Percentiles rank a stretch among this genome's conserved stretches.
These are phyloP conservation scores for Peronospora farinosa DNA, from an alignment of 352 stramenopile genomes.

Conservation along the genomic window DNA sequence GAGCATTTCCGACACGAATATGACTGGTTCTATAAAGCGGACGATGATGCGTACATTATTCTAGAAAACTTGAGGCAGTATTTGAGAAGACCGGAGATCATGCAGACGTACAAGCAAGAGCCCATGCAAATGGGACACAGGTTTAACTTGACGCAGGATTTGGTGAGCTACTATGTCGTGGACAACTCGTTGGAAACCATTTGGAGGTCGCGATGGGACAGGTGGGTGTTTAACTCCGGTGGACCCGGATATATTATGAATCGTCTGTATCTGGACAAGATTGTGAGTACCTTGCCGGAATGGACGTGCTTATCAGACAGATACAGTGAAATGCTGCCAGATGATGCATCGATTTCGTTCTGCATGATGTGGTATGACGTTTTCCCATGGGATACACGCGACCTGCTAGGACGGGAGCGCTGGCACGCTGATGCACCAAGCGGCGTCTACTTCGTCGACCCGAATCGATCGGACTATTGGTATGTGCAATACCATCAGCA, in stretches of 20 bases:
- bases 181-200: slow-evolving; percentile 49
- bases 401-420: slow-evolving; percentile 58
- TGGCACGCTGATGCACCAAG: slow-evolving; percentile 70
- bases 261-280: slow-evolving; percentile 61
- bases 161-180: slow-evolving; percentile 77
- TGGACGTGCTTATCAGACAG: slow-evolving; percentile 57
- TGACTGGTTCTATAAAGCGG: slow-evolving; percentile 85
- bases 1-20: slow-evolving; percentile 57
- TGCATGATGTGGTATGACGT: slow-evolving; percentile 82
- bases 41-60: slow-evolving; percentile 81
- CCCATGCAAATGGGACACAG: slow-evolving; percentile 77
- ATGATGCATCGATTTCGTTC: slow-evolving; percentile 78
- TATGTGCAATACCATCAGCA: slow-evolving; percentile 66
- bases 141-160: slow-evolving; percentile 65
- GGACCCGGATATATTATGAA: slow-evolving; percentile 78
- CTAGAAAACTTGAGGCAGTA: slow-evolving; percentile 73
- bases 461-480: slow-evolving; percentile 53
- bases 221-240: slow-evolving; percentile 80
- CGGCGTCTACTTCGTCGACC: slow-evolving; percentile 57
- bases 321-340: slow-evolving; percentile 66
- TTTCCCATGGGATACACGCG: slow-evolving; percentile 67
- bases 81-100: slow-evolving; percentile 52
- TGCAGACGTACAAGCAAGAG: slow-evolving; percentile 42
- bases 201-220: slow-evolving; percentile 49
- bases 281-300: slow-evolving; percentile 49